Base-by-base conservation (phyloP, 495 filamentous ascomycete genomes). In the Echria macrotheca region DNA sequence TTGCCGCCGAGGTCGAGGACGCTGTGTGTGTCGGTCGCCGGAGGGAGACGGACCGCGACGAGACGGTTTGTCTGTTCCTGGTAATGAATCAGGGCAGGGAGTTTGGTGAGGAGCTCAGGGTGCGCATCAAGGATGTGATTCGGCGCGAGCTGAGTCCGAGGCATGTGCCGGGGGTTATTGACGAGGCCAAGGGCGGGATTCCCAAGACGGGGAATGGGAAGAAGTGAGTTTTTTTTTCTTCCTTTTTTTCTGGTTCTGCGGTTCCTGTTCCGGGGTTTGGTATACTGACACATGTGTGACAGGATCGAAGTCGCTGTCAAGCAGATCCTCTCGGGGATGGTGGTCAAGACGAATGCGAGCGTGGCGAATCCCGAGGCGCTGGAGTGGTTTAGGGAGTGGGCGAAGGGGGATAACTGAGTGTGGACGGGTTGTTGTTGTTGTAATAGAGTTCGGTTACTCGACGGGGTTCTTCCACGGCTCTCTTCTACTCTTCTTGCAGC, bases 121-220 rank as follows among this genome's bases (percentile, higher is more conserved):
- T 69, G 15, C 70, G 66, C 19, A 84, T 96, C 25, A 83, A 82
- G 56, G 65, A 66, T 11, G 70, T 69, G 1, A 76, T 95, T 24
- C 77, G 80, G 53, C 81, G 75, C 50, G 87, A 90, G 61, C 69
- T 96, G 50, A 91, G 85, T 55, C 82, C 86, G 14, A 79, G 91
- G 39, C 91, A 96, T 71, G 87, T 95, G 6, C 90, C 90, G 4
- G 83, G 79, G 0, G 68, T 90, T n/a, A 73, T 95, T 35, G 87
- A 88, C 51, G 80, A 83, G 59, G 86, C 83, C 44, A 78, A 75
- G 0, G 69, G 60, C 0, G 88, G 91, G 39, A 89, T 96, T 38
- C 90, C 90, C 1, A 82, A 89, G 56, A 96, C 90, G 23, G 83
- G 80, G 0, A 96, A 96, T 59, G 90, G 91, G 33, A 96, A 96